Percentiles rank a stretch among this genome's conserved stretches.
Conservation (phyloP, 202 grass and related monocot species). For the Musa balbisiana region DNA sequence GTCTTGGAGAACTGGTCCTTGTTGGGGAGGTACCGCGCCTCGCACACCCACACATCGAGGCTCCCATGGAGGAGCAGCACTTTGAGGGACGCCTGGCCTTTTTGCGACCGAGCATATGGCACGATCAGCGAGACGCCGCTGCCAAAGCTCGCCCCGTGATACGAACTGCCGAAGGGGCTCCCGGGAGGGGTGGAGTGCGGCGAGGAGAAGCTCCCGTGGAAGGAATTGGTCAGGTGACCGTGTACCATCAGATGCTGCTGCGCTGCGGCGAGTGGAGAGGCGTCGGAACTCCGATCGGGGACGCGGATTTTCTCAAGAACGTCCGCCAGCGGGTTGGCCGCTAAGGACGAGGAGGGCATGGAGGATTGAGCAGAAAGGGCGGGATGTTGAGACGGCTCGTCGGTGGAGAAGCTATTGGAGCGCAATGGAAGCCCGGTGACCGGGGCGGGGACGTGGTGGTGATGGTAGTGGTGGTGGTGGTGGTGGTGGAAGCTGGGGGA, state of each 20-base stretch:
- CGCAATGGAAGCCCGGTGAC: not conserved
- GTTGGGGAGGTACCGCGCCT: constrained; percentile 9
- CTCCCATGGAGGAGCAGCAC: constrained; percentile 3
- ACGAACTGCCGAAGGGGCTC: not conserved
- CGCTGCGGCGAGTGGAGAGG: not conserved
- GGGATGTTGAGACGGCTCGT: not conserved
- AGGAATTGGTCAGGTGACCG: not conserved
- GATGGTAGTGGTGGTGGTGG: not conserved
- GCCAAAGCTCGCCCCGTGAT: not conserved
- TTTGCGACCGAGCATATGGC: not conserved
- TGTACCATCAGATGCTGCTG: not conserved
- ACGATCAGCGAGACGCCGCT: not conserved
- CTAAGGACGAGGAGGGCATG: not conserved
- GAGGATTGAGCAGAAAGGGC: not conserved
- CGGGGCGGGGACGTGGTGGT: not conserved
- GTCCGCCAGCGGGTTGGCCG: not conserved
- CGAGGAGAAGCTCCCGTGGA: not conserved
- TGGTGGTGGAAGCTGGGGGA: not conserved
- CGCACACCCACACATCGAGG: constrained; percentile 10
- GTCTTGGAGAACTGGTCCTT: constrained; percentile 4
- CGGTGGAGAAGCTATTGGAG: not conserved
- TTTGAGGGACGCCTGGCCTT: not conserved
- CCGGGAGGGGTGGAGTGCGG: not conserved
- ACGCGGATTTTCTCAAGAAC: not conserved
- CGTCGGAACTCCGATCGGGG: not conserved